Conservation (phyloP, 1,284 basidiomycete species). For the Tilletiaria anomala region DNA sequence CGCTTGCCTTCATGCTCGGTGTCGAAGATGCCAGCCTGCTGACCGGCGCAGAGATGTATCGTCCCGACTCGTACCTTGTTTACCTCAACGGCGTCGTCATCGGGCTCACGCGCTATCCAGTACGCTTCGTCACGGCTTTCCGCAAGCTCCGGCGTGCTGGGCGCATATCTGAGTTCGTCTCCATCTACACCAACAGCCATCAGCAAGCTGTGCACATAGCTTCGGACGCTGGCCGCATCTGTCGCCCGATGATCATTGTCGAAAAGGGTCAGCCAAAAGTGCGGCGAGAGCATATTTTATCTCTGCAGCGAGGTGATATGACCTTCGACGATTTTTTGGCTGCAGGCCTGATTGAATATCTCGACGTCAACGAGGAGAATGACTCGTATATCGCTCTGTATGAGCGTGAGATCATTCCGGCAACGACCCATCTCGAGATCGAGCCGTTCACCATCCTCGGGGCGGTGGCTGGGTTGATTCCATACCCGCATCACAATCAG, state of each 20-base stretch:
- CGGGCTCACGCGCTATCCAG: slow-evolving; percentile 74
- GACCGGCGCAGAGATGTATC: slow-evolving; percentile 92
- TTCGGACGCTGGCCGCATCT: slow-evolving; percentile 92
- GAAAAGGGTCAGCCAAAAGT: slow-evolving; percentile 68
- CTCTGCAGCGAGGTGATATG: slow-evolving; percentile 63
- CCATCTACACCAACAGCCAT: slow-evolving; percentile 90
- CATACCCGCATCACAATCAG: slow-evolving; percentile 98
- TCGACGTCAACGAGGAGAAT: slow-evolving; percentile 99
- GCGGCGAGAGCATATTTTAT: slow-evolving; percentile 60
- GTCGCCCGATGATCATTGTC: slow-evolving; percentile 94
- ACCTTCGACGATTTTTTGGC: slow-evolving; percentile 89
- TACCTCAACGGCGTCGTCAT: slow-evolving; percentile 95
- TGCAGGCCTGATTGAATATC: slow-evolving; percentile 93
- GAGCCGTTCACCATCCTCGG: slow-evolving; percentile 97
- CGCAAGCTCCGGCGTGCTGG: slow-evolving; percentile 81
- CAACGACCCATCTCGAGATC: slow-evolving; percentile 84
- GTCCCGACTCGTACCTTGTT: slow-evolving; percentile 75
- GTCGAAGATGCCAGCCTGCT: slow-evolving; percentile 86
- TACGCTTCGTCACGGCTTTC: slow-evolving; percentile 76
- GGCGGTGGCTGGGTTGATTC: slow-evolving; percentile 93
- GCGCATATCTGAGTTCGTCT: slow-evolving; percentile 87
- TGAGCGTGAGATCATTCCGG: slow-evolving; percentile 65
- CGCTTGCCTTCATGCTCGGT: slow-evolving; percentile 80
- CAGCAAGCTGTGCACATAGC: slow-evolving; percentile 93
- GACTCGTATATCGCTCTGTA: slow-evolving; percentile 93